Base-by-base conservation (phyloP, 148 eudicot species). In the Diospyros lotus region DNA sequence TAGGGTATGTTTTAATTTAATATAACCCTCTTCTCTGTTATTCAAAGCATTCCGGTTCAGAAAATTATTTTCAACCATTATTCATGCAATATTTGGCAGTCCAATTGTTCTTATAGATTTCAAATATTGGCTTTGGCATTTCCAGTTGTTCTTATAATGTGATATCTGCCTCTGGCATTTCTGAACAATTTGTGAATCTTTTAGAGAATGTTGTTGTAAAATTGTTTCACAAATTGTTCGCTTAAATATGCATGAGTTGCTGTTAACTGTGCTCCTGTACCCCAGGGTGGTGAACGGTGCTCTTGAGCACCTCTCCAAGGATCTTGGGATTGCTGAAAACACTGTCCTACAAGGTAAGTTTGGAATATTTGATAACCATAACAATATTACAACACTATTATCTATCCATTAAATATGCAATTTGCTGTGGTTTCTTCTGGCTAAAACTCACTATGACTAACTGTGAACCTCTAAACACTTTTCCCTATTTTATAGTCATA, bases 271-370 rank as follows among this genome's bases (percentile, higher is more conserved):
- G n/a, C 48, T 52, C 68, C 43, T 76, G 58, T 80, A 56, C 72
- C 82, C 82, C 89, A 95, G 98, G 77, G 98, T 95, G 72, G 98
- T 95, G 48, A 95, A 95, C 81, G 97, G 98, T 70, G 96, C 98
- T 70, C 88, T 95, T 17, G 96, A 92, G 83, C 89, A 92, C 78
- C 89, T 95, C 39, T 82, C 98, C 39, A 84, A 86, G 77, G 98
- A 95, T 86, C 91, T 95, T 58, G 98, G 94, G 58, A 92, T 95
- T 80, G 79, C 86, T 63, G 96, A 95, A 75, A 90, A 95, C 74
- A 73, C 93, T 77, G 98, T 87, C 70, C 73, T 88, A 71, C 97
- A 95, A 95, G 98, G 98, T 76, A 90, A 86, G 88, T 89, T 41
- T 52, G 78, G 6, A 54, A 76, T 68, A 39, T 61, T 10, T 7